Evolutionary conservation across 371 early-diverging fungal species (phyloP), one percentile per base, ranked within the genome.

Genomic region (Mortierella sp.): DNA sequence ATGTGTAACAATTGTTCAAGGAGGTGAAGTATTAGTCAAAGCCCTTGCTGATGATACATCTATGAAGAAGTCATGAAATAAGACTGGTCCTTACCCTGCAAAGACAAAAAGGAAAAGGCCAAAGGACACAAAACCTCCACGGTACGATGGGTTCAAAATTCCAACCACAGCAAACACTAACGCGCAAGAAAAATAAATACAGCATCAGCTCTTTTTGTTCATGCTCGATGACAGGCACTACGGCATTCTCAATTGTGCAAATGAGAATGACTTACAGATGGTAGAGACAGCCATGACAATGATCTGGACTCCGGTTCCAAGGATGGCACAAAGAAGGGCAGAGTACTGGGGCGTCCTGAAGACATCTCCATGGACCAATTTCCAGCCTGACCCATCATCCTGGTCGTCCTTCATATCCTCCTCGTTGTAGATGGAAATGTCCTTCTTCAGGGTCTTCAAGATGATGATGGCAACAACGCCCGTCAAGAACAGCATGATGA

Each of bases 351-450:
- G 96, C 2, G 95, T 88, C 16, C 96, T 86, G 79, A 96, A 95
- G 24, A 96, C 95, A 82, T 97, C 96, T 24, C 95, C 97, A 68
- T 97, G 97, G n/a, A 97, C 91, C 66, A 96, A 88, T 80, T 97
- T 97, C 97, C 97, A 97, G 22, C 95, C 95, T 84, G 95, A 92
- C 4, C 93, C 95, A 75, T 97, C 97, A 74, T 97, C 96, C 58
- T 92, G 94, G 66, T 94, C 97, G 47, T 96, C 97, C 89, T 92
- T 84, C 73, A 89, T 87, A 64, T 95, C 94, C 39, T 92, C 90
- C 19, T 92, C 92, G 75, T 92, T 95, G 87, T 95, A 95, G 26
- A 94, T 91, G 1, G 93, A 86, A 63, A 96, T 93, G 83, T 97
- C 97, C 79, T 94, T 94, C 89, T 95, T 95, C 41, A 97, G 88